Percentiles rank a stretch among this genome's conserved stretches.
Evolutionary conservation across 2,329 filamentous ascomycete species (phyloP).

Genomic region (Botrytis tulipae): DNA sequence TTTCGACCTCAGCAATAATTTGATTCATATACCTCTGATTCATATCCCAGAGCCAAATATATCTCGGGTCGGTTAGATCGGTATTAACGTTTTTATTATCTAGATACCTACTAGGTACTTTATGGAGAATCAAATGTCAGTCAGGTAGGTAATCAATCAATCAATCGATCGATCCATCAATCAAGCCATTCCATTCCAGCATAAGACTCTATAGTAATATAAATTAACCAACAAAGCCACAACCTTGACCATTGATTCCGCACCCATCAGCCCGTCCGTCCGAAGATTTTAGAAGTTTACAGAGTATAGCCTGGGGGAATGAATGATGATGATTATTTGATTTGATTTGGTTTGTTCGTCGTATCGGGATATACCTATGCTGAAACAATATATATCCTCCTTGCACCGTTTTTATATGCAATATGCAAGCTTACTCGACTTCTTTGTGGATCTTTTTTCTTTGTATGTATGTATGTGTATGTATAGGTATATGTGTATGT

Average conservation of each 20-base stretch:
- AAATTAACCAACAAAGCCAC: not conserved
- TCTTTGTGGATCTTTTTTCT: not conserved
- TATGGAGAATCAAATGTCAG: not conserved
- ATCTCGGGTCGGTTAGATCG: not conserved
- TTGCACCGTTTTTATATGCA: constrained; percentile 3
- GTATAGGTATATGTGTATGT: too few species aligned
- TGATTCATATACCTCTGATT: not conserved
- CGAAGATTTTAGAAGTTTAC: not conserved
- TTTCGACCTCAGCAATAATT: constrained; percentile 2
- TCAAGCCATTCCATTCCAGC: constrained; percentile 2
- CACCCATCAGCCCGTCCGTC: not conserved
- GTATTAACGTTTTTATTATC: not conserved
- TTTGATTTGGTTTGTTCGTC: not conserved
- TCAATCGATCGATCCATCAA: not conserved
- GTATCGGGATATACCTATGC: not conserved
- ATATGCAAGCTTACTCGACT: not conserved
- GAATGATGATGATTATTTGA: not conserved
- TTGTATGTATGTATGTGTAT: too few species aligned
- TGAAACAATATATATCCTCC: not conserved
- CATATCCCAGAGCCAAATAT: not conserved
- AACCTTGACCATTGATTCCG: not conserved
- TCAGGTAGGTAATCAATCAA: not conserved
- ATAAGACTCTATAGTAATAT: not conserved
- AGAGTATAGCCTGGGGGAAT: not conserved
- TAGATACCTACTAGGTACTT: not conserved